Base-by-base conservation (phyloP, 352 stramenopile genomes). In the Pythium rishiriense region DNA sequence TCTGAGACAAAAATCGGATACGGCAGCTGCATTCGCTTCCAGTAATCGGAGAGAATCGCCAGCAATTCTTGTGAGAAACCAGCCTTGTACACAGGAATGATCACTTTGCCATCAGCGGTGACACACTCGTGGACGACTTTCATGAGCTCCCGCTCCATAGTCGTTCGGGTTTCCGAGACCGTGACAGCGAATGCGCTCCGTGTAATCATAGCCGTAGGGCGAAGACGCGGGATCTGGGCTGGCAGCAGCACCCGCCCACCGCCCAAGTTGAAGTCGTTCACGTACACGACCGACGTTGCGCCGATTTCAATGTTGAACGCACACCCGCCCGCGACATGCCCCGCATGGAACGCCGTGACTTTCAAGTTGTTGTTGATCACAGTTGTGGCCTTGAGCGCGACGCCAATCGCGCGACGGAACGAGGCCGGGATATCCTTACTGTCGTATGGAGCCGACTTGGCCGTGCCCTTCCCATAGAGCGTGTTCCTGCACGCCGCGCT, bases 21-120 rank as follows among this genome's bases (percentile, higher is more conserved):
- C 26, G 43, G 43, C 4, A 82, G 24, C 12, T 73, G 58, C 70
- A 91, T 78, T n/a, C 79, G 72, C 10, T 77, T 67, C 87, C 85
- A 96, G 66, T 90, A 88, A 8, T 86, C 74, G 28, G 87, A 57
- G 48, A 96, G 62, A 50, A 94, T 84, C 26, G 81, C 78, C 28
- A 85, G 54, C 25, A 96, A 57, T 54, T 96, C 87, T 47, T 96
- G 85, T 48, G 94, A 82, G 52, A 94, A 96, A 2, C 87, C 87
- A 14, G 88, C 66, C 10, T 75, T 76, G 55, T 91, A 87, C 11
- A 96, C 73, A 0, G 87, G 87, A 26, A 96, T 87, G 22, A 96
- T 79, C 17, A 96, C 87, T 79, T 96, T 96, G 29, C 87, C 87
- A 14, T 79, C 74, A 3, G 83, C 74, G n/a, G 64, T 67, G 43